Percentiles rank a stretch among this genome's conserved stretches.
phyloP scores from a whole-genome alignment of 805 yeast genomes.

The Metschnikowia drakensbergensis region DNA sequence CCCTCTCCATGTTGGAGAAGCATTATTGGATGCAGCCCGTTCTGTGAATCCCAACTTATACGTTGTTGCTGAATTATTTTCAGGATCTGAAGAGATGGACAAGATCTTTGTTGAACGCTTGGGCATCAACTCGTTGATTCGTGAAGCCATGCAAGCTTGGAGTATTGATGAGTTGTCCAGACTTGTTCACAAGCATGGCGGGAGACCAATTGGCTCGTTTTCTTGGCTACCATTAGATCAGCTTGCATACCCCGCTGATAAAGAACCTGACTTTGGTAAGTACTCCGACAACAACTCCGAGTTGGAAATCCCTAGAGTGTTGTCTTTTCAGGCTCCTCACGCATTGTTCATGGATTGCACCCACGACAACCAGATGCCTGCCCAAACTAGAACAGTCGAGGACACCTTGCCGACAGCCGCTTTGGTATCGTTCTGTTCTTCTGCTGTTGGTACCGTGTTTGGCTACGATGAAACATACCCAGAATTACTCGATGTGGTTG shows the following conservation, averaged over 20 bases:
- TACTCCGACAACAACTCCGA: conserved; percentile 48
- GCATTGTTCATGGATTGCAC: conserved; percentile 97
- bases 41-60: conserved; percentile 78
- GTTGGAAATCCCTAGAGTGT: conserved; percentile 60
- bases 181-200: conserved; percentile 88
- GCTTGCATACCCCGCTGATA: conserved; percentile 60
- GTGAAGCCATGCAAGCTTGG: conserved; percentile 98
- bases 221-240: conserved; percentile 75
- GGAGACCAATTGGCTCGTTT: conserved; percentile 90
- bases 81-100: conserved; percentile 91
- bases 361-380: conserved; percentile 90
- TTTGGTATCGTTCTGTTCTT: conserved; percentile 84
- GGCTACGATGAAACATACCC: conserved; percentile 96
- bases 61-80: conserved; percentile 90
- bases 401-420: conserved; percentile 96
- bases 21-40: conserved; percentile 83
- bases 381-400: conserved; percentile 85
- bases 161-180: conserved; percentile 81
- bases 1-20: conserved; percentile 91
- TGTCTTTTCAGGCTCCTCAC: conserved; percentile 75
- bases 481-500: conserved; percentile 70
- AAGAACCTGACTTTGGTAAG: conserved; percentile 29
- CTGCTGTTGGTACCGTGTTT: conserved; percentile 90
- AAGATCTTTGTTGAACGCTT: conserved; percentile 84
- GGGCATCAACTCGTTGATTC: conserved; percentile 81